These are phyloP conservation scores for Suhomyces vadensis DNA, from an alignment of 805 yeast species.

Conservation along the genomic window DNA sequence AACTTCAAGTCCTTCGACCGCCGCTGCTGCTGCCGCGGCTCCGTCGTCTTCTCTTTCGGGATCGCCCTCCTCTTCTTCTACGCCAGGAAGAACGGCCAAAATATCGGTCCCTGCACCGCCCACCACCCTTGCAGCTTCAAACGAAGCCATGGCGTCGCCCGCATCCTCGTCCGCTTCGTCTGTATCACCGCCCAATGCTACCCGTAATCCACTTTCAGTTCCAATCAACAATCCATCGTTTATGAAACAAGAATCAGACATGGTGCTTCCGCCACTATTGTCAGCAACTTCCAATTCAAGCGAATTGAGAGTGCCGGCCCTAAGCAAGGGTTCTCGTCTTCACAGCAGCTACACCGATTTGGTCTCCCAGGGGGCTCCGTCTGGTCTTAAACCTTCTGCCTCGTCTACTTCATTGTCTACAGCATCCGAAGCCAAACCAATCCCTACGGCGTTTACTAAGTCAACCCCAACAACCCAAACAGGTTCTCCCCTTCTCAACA, in stretches of 20 bases:
- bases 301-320: constrained; percentile 7
- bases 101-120: neutral
- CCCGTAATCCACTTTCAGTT: constrained; percentile 1
- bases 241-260: neutral
- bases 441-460: neutral
- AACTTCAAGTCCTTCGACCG: constrained; percentile 13
- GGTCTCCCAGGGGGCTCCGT: neutral
- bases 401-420: neutral
- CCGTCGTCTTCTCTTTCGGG: neutral
- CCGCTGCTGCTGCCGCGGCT: constrained; percentile 13
- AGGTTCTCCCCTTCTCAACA: constrained; percentile 2
- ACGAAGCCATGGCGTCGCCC: neutral
- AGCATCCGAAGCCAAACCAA: neutral
- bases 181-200: constrained; percentile 7
- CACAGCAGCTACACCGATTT: constrained; percentile 7
- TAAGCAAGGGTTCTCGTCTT: constrained; percentile 1
- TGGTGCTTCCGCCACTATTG: constrained; percentile 2
- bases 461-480: neutral
- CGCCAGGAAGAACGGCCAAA: neutral
- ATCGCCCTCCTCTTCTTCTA: constrained; percentile 1
- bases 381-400: neutral
- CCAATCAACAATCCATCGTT: constrained; percentile 3
- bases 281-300: constrained; percentile 1
- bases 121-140: constrained; percentile 1
- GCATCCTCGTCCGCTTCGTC: constrained; percentile 4